phyloP scores from a whole-genome alignment of 768 basidiomycete genomes.

The Suillus tomentosus region DNA sequence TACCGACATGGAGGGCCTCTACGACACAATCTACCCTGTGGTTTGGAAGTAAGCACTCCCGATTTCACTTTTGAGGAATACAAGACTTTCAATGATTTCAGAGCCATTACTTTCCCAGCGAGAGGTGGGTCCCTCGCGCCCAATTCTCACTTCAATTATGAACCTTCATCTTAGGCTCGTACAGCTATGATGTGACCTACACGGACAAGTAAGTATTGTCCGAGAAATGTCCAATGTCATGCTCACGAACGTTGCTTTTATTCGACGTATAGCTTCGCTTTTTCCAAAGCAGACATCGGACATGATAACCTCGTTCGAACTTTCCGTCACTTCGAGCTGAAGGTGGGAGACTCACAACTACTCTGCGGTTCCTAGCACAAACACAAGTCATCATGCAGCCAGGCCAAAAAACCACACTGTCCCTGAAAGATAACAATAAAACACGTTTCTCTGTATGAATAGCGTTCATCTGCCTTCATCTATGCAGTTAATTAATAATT shows the following conservation, averaged over 20 bases:
- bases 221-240: background rate
- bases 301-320: background rate
- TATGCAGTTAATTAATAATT: background rate
- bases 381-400: background rate
- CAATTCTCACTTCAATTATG: background rate
- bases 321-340: background rate
- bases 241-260: background rate
- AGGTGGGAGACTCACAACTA: background rate
- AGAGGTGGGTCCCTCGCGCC: background rate
- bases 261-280: background rate
- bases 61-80: background rate
- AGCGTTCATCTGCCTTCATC: background rate
- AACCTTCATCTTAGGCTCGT: background rate
- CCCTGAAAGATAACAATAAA: background rate
- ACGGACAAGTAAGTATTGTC: background rate
- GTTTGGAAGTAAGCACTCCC: conserved; percentile 1
- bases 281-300: background rate
- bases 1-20: background rate
- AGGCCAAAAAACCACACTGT: background rate
- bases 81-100: background rate
- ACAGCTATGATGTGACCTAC: background rate
- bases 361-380: background rate
- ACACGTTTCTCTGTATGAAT: background rate
- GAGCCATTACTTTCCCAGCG: background rate
- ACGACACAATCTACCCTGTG: background rate